phyloP scores from a whole-genome alignment of 2,329 filamentous ascomycete genomes.

The Clonostachys chloroleuca region DNA sequence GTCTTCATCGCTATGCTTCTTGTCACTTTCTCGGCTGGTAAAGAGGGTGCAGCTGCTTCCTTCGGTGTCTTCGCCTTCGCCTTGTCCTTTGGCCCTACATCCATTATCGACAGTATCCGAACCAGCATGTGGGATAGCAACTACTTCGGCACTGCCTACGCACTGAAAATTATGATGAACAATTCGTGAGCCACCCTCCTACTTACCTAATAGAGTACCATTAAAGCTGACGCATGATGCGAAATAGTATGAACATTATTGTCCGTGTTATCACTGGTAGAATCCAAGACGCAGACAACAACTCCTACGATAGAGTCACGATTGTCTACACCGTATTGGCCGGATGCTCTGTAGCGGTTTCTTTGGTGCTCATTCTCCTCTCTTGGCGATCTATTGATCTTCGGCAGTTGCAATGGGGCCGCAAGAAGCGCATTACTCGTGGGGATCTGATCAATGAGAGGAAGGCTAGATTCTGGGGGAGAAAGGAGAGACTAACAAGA shows the following conservation, averaged over 20 bases:
- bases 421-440: conserved; percentile 33
- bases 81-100: conserved; percentile 38
- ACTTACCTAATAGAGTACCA: too few relatives aligned
- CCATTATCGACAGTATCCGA: conserved; percentile 47
- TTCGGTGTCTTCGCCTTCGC: conserved; percentile 49
- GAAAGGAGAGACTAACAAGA: conserved; percentile 2
- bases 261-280: conserved; percentile 43
- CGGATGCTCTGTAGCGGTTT: conserved; percentile 31
- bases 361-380: conserved; percentile 23
- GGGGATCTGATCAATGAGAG: conserved; percentile 33
- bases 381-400: conserved; percentile 31
- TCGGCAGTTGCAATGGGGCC: conserved; percentile 41
- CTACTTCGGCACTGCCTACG: conserved; percentile 46
- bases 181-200: conserved; percentile 19
- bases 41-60: conserved; percentile 42
- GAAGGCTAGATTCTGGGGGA: conserved; percentile 23
- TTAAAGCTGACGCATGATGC: not conserved
- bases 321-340: conserved; percentile 42
- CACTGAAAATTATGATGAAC: conserved; percentile 48
- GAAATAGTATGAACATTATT: conserved; percentile 43
- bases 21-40: conserved; percentile 36
- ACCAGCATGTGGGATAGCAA: conserved; percentile 46
- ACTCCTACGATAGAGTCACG: conserved; percentile 43
- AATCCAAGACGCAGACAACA: conserved; percentile 43
- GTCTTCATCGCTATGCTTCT: conserved; percentile 43